These are phyloP conservation scores for Trichomonascus vanleenenianus DNA, from an alignment of 805 yeast species.

Conservation along the genomic window DNA sequence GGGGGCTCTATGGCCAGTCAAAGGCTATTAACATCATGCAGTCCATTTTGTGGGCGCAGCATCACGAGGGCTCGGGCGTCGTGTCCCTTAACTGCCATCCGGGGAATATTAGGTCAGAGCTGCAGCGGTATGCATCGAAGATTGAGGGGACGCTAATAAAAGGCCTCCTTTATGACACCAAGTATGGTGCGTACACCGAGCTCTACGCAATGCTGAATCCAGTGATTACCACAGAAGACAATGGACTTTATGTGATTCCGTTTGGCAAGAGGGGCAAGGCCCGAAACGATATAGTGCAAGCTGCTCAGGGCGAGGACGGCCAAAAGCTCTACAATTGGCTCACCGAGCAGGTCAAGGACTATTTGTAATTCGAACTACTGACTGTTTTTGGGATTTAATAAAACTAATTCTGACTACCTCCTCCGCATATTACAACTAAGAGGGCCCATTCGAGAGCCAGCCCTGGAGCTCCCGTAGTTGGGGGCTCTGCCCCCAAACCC, in stretches of 20 bases:
- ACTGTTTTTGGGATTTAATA: too few relatives aligned
- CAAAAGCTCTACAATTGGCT: constrained; percentile 31
- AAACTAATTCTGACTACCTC: too few relatives aligned
- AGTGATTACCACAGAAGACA: constrained; percentile 26
- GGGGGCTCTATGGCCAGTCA: constrained; percentile 33
- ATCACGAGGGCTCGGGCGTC: constrained; percentile 29
- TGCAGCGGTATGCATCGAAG: constrained; percentile 23
- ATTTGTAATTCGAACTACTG: not conserved
- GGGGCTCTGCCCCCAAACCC: too few relatives aligned
- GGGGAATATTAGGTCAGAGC: constrained; percentile 33
- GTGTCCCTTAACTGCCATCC: constrained; percentile 36
- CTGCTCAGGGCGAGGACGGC: constrained; percentile 29
- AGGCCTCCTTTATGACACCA: constrained; percentile 16
- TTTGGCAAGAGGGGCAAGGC: constrained; percentile 35
- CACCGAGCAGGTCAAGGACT: constrained; percentile 20
- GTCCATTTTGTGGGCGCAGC: constrained; percentile 30
- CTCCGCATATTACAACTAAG: too few relatives aligned
- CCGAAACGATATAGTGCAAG: constrained; percentile 32
- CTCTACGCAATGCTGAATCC: constrained; percentile 38
- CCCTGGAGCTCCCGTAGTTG: too few relatives aligned
- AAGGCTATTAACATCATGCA: constrained; percentile 37
- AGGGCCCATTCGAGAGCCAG: too few relatives aligned
- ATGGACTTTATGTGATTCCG: constrained; percentile 35
- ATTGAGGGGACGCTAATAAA: constrained; percentile 2
- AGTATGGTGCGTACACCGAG: constrained; percentile 39